Evolutionary conservation across 306 rosid species (phyloP), one percentile per base, ranked within the genome.

Genomic region (Glycine latifolia): DNA sequence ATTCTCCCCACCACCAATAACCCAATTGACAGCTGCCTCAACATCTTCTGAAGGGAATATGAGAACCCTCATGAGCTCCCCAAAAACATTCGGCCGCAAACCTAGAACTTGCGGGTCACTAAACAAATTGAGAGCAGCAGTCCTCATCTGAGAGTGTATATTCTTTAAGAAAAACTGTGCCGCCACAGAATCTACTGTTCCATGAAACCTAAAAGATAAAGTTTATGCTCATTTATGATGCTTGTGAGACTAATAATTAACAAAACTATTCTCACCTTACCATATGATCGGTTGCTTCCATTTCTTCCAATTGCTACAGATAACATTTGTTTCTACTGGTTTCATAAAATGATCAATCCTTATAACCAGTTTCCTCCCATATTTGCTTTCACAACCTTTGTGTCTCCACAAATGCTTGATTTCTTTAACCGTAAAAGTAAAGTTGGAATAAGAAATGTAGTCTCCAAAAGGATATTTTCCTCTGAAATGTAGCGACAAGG

Each of bases 271-370:
- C 55, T 82, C 55, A 59, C 65, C 69, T 77, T 93, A 95, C 99
- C 97, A 95, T 77, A 95, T 95, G 81, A 95, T 91, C 16, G 99
- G 98, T 50, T 95, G 91, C 78, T 91, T 87, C 99, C 99, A 95
- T 78, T 86, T 76, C 88, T 80, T 91, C 99, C 99, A 95, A 82
- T 95, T 86, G 84, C 99, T 85, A 85, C 99, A 95, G 0, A 95
- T 88, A 67, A 91, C 97, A 89, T 91, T 90, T 62, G 98, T 86
- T 78, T 93, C 88, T 50, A 85, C 16, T 31, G 98, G 98, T 89
- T 93, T 95, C 91, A 87, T 94, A 71, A 95, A 95, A 86, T 93
- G 89, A 86, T 95, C 99, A 39, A 87, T 95, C 81, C 98, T 90
- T 90, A 95, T 90, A 84, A 89, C 71, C 76, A 95, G 91, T 59